Base-by-base conservation (phyloP, 2,329 filamentous ascomycete genomes). In the Penicillium sp. region DNA sequence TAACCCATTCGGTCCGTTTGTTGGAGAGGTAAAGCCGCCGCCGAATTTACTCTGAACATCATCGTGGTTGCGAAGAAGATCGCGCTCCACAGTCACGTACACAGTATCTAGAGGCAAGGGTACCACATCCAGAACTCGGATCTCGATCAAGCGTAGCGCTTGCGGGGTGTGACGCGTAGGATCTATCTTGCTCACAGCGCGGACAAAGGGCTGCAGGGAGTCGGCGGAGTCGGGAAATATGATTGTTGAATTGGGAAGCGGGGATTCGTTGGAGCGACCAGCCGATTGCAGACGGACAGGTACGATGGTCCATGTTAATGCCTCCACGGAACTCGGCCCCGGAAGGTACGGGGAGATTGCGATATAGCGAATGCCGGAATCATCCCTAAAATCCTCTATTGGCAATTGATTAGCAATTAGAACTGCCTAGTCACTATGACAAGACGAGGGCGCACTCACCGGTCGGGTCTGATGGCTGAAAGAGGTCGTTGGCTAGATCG, bases 41-140 rank as follows among this genome's bases (percentile, higher is more conserved):
- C 90, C 92, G 75, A 96, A 96, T 52, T 87, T 92, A 54, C 87
- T 90, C 74, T 96, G 91, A 51, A 93, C 89, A 73, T 93, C 89
- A 71, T 97, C 91, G 49, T 96, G 81, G 70, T 91, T 89, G 67
- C 88, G 88, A 46, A 95, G 86, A 7, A 94, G 84, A 60, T 95
- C 90, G 53, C 88, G 90, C 73, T 97, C 93, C 7, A 97, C 83
- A 54, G 87, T 92, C 61, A 98, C 91, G 73, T 92, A 97, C 17
- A 98, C 86, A 0, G 91, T 92, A 64, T 97, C 92, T 29, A 98
- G 81, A 2, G 89, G 85, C 29, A 98, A 78, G 1, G 94, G 91
- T 8, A 89, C 85, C 7, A 95, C 91, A 73, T 96, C 91, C 61
- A 96, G 82, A 29, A 96, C 85, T 61, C 92, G 84, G 65, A 98